Evolutionary conservation across 2,329 filamentous ascomycete genomes (phyloP), one percentile per base, ranked within the genome.

Genomic region (Cadophora luteo-olivacea): DNA sequence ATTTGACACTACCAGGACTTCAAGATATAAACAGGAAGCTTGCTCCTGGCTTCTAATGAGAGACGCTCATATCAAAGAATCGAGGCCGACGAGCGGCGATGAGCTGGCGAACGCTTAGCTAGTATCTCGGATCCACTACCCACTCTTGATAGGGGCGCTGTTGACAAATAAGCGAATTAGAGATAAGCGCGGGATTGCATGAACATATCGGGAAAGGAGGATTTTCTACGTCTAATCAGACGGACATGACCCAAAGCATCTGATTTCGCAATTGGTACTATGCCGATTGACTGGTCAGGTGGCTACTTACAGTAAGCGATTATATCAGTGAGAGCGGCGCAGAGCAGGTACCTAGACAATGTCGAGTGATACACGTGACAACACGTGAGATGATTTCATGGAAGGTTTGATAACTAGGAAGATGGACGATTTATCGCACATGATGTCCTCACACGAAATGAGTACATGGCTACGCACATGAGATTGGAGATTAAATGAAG

Each of bases 111-210:
- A 4, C 32, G 38, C 29, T n/a, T 58, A 19, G n/a, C 7, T 19
- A 58, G 33, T 25, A 33, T 33, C 57, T 29, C 45, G 49, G 22
- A 45, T 54, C 41, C 41, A 41, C 54, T n/a, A 16, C 58, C 64
- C 64, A 66, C 64, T 64, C 22, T 64, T 64, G 61, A 38, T 38
- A 60, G n/a, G 33, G 32, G 2, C 29, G 14, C 2, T 38, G n/a
- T 60, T 60, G 33, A 60, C 33, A 60, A 38, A 60, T 60, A 38
- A 60, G 55, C 32, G 55, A 60, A 32, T 24, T 14, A 36, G 32
- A 66, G 64, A 66, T 66, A 66, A 66, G 57, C 38, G 22, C 36
- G 41, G 38, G 60, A 22, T 41, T 60, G 19, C 25, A 16, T 38
- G 36, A 38, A 60, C 32, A 41, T 14, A n/a, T 58, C 24, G 33